Percentiles rank a stretch among this genome's conserved stretches.
These are phyloP conservation scores for Globisporangium echinulatum DNA, from an alignment of 352 stramenopile genomes.

Conservation along the genomic window DNA sequence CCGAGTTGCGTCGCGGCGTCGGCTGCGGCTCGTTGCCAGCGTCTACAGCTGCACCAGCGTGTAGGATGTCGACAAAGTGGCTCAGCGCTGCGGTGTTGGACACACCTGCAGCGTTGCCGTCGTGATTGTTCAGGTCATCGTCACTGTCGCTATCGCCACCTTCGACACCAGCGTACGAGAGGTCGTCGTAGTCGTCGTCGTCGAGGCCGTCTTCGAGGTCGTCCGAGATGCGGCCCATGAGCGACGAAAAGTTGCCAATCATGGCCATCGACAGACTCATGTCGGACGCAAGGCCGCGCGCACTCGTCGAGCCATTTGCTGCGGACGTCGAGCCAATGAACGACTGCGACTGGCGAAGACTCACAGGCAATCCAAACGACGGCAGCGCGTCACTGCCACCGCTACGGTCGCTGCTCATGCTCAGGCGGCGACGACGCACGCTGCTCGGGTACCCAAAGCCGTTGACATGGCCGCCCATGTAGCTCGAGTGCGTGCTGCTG, in stretches of 20 bases:
- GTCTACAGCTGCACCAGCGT: background rate
- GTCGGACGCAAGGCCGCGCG: conserved; percentile 39
- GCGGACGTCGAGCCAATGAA: conserved; percentile 25
- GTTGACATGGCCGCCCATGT: conserved; percentile 8
- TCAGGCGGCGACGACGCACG: conserved; percentile 20
- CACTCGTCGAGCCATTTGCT: conserved; percentile 7
- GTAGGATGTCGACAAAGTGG: conserved; percentile 12
- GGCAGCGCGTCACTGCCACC: conserved; percentile 11
- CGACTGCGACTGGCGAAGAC: conserved; percentile 22
- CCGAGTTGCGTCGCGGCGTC: conserved; percentile 4
- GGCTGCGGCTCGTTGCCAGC: background rate
- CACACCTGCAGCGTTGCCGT: conserved; percentile 2
- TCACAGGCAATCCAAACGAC: conserved; percentile 28
- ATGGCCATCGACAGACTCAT: conserved; percentile 71
- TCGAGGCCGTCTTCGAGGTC: conserved; percentile 18
- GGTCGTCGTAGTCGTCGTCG: conserved; percentile 33
- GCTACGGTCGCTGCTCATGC: conserved; percentile 22
- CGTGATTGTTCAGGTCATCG: conserved; percentile 15
- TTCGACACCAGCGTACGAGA: conserved; percentile 14
- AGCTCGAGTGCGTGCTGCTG: conserved; percentile 7
- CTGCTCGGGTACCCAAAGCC: conserved; percentile 4
- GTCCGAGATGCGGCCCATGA: conserved; percentile 55
- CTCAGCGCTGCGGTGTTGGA: background rate
- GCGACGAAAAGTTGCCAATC: conserved; percentile 64
- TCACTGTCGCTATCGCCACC: conserved; percentile 18